Percentiles rank a stretch among this genome's conserved stretches.
phyloP scores from a whole-genome alignment of 129 eudicot species.

The Artemisia tridentata region DNA sequence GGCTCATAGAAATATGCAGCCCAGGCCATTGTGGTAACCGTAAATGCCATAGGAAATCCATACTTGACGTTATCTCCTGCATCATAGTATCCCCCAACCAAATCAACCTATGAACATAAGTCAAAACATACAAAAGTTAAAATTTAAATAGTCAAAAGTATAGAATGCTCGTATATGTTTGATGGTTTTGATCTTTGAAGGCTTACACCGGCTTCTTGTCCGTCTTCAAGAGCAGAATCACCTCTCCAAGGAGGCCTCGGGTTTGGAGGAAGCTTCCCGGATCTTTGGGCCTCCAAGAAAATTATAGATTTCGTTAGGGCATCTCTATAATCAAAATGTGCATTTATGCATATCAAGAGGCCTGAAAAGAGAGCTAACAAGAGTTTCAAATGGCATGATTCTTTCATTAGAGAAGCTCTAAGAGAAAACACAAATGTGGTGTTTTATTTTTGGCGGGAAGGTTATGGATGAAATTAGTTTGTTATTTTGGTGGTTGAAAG shows the following conservation, averaged over 20 bases:
- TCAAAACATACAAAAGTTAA: neutral
- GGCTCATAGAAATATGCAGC: conserved; percentile 43
- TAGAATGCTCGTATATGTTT: neutral
- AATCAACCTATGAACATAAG: conserved; percentile 53
- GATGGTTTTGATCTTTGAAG: neutral
- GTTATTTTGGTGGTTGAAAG: conserved; percentile 32
- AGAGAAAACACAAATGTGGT: neutral
- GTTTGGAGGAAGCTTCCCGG: conserved; percentile 76
- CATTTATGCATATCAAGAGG: conserved; percentile 24
- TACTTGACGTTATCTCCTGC: conserved; percentile 91
- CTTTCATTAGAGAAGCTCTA: conserved; percentile 18
- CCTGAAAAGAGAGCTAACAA: conserved; percentile 34
- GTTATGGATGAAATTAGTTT: conserved; percentile 22
- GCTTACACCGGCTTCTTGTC: conserved; percentile 58
- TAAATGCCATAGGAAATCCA: conserved; percentile 89
- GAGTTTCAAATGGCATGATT: conserved; percentile 21
- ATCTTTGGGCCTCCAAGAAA: conserved; percentile 87
- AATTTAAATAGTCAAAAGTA: neutral
- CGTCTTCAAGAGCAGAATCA: conserved; percentile 78
- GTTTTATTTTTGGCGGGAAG: conserved; percentile 29
- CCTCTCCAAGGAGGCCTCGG: conserved; percentile 76
- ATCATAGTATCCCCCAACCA: conserved; percentile 92
- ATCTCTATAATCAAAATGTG: conserved; percentile 50
- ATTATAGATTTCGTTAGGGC: conserved; percentile 72
- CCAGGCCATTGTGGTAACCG: conserved; percentile 78